Evolutionary conservation across 2,329 filamentous ascomycete species (phyloP).

Genomic region (Elsinoe arachidis): DNA sequence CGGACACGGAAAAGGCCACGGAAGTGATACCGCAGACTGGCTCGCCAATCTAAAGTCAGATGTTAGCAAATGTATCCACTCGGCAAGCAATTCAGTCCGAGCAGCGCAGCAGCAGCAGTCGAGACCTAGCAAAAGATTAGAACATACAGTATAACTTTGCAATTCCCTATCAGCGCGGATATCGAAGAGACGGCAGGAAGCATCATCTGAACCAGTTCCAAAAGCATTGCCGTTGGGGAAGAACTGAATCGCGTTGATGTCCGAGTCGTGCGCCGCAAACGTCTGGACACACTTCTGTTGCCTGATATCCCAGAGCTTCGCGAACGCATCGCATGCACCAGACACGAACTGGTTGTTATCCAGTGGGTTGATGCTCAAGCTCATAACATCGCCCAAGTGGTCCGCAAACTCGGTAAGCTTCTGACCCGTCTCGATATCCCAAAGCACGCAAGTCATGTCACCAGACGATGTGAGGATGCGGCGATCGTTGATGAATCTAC

Average conservation of each 20-base stretch:
- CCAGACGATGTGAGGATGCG: slow-evolving; percentile 96
- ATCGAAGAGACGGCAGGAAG: slow-evolving; percentile 93
- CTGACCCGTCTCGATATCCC: slow-evolving; percentile 96
- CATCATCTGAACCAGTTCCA: slow-evolving; percentile 94
- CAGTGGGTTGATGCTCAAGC: slow-evolving; percentile 97
- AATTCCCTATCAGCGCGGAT: slow-evolving; percentile 85
- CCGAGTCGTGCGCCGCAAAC: slow-evolving; percentile 94
- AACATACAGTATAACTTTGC: slow-evolving; percentile 56
- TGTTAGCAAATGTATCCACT: slow-evolving; percentile 17
- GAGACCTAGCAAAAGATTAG: background rate
- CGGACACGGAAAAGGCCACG: slow-evolving; percentile 94
- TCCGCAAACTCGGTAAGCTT: slow-evolving; percentile 98
- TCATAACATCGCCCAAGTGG: slow-evolving; percentile 98
- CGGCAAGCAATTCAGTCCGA: background rate
- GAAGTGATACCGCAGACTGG: slow-evolving; percentile 97
- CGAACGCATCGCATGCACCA: slow-evolving; percentile 97
- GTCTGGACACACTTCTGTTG: slow-evolving; percentile 98
- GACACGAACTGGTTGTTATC: slow-evolving; percentile 99
- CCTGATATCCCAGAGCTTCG: slow-evolving; percentile 97
- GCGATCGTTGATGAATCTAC: slow-evolving; percentile 96
- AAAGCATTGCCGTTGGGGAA: slow-evolving; percentile 99
- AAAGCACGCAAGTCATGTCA: slow-evolving; percentile 99
- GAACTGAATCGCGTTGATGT: slow-evolving; percentile 99
- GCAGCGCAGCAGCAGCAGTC: slow-evolving; percentile 15
- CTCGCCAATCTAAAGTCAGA: slow-evolving; percentile 69